Evolutionary conservation across 2,329 filamentous ascomycete genomes (phyloP), one percentile per base, ranked within the genome.

Genomic region (Colletotrichum camelliae): DNA sequence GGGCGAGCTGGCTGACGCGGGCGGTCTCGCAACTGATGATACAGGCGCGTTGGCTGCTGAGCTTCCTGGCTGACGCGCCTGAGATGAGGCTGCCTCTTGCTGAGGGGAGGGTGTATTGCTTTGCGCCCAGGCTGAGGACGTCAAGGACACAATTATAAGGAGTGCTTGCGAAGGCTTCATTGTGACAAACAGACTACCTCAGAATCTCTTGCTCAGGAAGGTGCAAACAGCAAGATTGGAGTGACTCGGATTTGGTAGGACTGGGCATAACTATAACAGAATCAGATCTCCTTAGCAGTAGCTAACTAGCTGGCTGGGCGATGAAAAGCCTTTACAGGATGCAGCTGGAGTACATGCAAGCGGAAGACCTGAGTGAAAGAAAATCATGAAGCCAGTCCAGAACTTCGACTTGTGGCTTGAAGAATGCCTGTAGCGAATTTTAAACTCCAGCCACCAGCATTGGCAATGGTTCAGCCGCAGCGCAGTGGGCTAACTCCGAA

Each of bases 391-490:
- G 65, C 48, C 55, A 29, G 67, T 33, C 29, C 31, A 29, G 9
- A 61, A 33, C 21, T 16, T 29, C 15, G 13, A 16, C 10, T n/a
- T 24, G 58, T 64, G 58, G 67, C 71, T 65, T 57, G 24, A 12
- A 60, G 15, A 18, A 70, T 48, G 58, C 31, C 43, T 43, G 13
- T 64, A 8, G 71, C n/a, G 8, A n/a, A 31, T 24, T 35, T 18
- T 24, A 29, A 24, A 21, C 16, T 39, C 43, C 27, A 60, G 33
- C 39, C 55, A 67, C 13, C n/a, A 48, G 52, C 57, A 29, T 64
- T 68, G 62, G 73, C n/a, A 62, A 12, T 21, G 31, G n/a, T 48
- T 67, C 62, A 75, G 72, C 55, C 62, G 68, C 72, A 62, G 55
- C 61, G 55, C 37, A 43, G 33, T 12, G 39, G 21, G 43, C 24